Conservation (phyloP, 305 asterid species). For the Solanum chacoense region DNA sequence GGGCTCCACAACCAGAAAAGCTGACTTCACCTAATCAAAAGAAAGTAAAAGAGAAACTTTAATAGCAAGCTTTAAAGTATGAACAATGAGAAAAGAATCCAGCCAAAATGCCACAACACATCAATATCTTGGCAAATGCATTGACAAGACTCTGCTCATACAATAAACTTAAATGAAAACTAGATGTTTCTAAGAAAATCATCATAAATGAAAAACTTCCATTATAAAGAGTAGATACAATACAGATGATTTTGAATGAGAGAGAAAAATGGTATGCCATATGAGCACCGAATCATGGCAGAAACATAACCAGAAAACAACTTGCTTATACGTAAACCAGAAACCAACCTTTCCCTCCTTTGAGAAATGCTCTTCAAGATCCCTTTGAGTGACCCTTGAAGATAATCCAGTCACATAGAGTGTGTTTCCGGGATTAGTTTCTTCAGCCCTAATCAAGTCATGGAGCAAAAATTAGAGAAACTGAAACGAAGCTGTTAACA, state of each 20-base stretch:
- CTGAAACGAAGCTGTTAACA: neutral
- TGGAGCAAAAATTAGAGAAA: neutral
- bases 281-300: neutral
- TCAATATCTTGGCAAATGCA: neutral
- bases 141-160: neutral
- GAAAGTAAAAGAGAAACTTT: neutral
- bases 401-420: slow-evolving; percentile 93
- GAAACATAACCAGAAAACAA: neutral
- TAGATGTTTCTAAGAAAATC: neutral
- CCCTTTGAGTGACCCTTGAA: slow-evolving; percentile 83
- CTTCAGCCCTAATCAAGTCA: slow-evolving; percentile 32
- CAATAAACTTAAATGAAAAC: neutral
- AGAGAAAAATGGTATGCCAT: neutral
- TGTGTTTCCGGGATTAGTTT: slow-evolving; percentile 57
- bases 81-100: neutral
- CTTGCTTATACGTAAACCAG: neutral
- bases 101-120: neutral
- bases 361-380: slow-evolving; percentile 91
- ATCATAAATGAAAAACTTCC: neutral
- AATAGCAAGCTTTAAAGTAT: slow-evolving; percentile 1
- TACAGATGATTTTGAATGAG: neutral
- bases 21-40: slow-evolving; percentile 63
- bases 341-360: slow-evolving; percentile 82
- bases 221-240: neutral
- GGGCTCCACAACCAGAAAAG: slow-evolving; percentile 85